A percentile compares a stretch with the other conserved stretches of the same genome.
Evolutionary conservation across 306 rosid species (phyloP).

Genomic region (Erythrophleum fordii): DNA sequence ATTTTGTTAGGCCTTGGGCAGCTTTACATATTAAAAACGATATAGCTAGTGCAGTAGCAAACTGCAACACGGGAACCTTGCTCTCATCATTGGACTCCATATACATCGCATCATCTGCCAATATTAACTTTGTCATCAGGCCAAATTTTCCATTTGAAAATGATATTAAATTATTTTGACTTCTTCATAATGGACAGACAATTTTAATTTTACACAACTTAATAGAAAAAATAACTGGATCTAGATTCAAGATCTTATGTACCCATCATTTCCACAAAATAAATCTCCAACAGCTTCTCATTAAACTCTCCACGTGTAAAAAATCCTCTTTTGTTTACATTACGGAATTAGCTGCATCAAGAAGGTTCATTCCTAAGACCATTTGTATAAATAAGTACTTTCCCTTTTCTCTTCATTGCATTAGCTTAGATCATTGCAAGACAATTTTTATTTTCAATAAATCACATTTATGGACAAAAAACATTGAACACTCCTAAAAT

Average conservation of each 20-base stretch:
- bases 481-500: too few relatives aligned
- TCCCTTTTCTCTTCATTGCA: neutral
- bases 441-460: too few relatives aligned
- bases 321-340: too few relatives aligned
- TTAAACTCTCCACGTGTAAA: too few relatives aligned
- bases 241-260: neutral
- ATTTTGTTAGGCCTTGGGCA: constrained; percentile 45
- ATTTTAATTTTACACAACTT: too few relatives aligned
- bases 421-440: neutral
- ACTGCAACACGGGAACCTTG: constrained; percentile 52
- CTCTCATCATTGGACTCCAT: constrained; percentile 40
- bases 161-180: too few relatives aligned
- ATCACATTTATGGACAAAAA: too few relatives aligned
- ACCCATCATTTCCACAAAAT: too few relatives aligned
- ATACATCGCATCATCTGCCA: constrained; percentile 47
- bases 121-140: constrained; percentile 6
- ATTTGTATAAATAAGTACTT: neutral
- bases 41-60: constrained; percentile 58
- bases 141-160: neutral
- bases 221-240: neutral
- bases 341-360: too few relatives aligned
- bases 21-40: constrained; percentile 64
- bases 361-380: too few relatives aligned
- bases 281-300: too few relatives aligned
- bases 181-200: too few relatives aligned